Evolutionary conservation across 108 stramenopile species (phyloP).

Genomic region (Craspedostauros australis): DNA sequence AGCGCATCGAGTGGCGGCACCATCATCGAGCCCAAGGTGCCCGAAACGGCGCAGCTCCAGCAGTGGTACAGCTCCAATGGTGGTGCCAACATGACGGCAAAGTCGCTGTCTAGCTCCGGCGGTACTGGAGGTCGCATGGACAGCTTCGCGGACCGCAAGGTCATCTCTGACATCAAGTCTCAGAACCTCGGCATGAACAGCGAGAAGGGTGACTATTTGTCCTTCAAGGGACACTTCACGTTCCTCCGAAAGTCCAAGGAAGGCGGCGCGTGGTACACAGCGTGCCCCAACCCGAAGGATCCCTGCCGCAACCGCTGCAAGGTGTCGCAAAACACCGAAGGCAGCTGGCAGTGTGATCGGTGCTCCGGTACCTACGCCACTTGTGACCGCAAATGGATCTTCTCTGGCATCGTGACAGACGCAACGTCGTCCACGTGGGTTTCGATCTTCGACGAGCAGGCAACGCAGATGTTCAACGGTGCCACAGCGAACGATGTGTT

Average conservation of each 20-base stretch:
- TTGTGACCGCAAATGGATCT: conserved; percentile 86
- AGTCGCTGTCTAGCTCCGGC: conserved; percentile 57
- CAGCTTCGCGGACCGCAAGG: conserved; percentile 66
- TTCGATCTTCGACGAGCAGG: conserved; percentile 87
- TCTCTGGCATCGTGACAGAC: conserved; percentile 77
- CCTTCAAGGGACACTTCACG: conserved; percentile 83
- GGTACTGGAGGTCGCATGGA: conserved; percentile 54
- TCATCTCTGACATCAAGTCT: conserved; percentile 69
- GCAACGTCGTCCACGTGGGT: conserved; percentile 84
- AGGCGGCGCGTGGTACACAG: conserved; percentile 94
- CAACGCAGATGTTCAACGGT: conserved; percentile 60
- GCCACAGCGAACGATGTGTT: conserved; percentile 77
- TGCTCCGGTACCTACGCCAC: conserved; percentile 65
- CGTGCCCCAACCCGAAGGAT: conserved; percentile 81
- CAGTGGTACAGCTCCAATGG: conserved; percentile 62
- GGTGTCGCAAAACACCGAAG: conserved; percentile 77
- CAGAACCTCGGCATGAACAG: conserved; percentile 70
- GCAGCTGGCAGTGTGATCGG: conserved; percentile 77
- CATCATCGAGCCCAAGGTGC: conserved; percentile 42
- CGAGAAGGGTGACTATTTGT: conserved; percentile 90
- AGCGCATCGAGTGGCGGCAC: conserved; percentile 30
- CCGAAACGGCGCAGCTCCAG: conserved; percentile 48
- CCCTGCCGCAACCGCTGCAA: conserved; percentile 85
- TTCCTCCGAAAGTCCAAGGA: conserved; percentile 92
- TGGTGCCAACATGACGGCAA: conserved; percentile 35